Evolutionary conservation across 2,329 filamentous ascomycete genomes (phyloP), one percentile per base, ranked within the genome.

Genomic region (Fusarium fracticaudum): DNA sequence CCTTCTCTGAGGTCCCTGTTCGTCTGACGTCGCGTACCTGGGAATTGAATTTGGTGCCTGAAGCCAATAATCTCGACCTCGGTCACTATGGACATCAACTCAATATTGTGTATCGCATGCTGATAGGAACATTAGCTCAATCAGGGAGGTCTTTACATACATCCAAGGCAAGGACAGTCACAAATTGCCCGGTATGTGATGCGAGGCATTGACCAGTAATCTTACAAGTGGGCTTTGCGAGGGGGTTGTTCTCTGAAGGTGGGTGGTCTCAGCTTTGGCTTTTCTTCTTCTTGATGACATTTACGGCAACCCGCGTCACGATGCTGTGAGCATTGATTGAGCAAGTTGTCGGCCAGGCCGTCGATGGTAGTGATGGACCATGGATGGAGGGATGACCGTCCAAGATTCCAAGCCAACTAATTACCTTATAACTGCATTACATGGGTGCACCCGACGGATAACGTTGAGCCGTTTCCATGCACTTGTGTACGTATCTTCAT

Each of bases 191-290:
- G 60, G 58, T 67, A 65, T 67, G 57, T 64, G 60, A 73, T 58
- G 62, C 48, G 41, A 70, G 73, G 77, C 75, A 78, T 77, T 78
- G 74, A 78, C 63, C 68, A 77, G 72, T 72, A 77, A 78, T 78
- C 69, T 78, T 67, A 76, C 53, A 57, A 73, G 74, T 73, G 74
- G 69, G 65, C 75, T 73, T 74, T 41, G 60, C 41, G 65, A 69
- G 54, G 54, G 58, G 57, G 55, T 55, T 61, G 44, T 64, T 61
- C 50, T 62, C 51, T 43, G 40, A 37, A 50, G 59, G 67, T 57
- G 41, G 64, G 64, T 71, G 72, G 76, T 76, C 77, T 74, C 70
- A 76, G 76, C 77, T 76, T 67, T 65, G 24, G 22, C 53, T 41
- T 59, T 58, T 63, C 59, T 55, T 53, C 31, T 57, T 66, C 43